Evolutionary conservation across 2,329 filamentous ascomycete species (phyloP).

Genomic region (Xylariaceae sp.): DNA sequence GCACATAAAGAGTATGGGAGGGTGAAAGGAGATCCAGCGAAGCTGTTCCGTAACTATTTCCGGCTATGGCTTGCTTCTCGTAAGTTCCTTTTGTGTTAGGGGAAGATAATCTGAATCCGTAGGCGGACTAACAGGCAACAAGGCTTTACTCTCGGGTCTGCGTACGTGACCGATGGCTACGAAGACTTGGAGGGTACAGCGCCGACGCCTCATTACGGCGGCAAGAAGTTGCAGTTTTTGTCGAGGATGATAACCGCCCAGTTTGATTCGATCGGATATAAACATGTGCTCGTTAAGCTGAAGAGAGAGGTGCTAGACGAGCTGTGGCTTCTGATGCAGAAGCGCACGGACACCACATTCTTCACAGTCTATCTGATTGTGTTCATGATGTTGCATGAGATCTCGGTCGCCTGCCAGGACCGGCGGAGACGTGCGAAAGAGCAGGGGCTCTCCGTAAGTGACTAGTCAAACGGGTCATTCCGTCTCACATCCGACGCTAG

Average conservation of each 20-base stretch:
- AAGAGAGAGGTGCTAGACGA: constrained; percentile 27
- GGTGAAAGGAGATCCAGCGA: constrained; percentile 27
- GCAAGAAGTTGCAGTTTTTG: constrained; percentile 32
- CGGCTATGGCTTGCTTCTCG: constrained; percentile 44
- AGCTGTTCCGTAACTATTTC: constrained; percentile 39
- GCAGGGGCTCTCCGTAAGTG: constrained; percentile 30
- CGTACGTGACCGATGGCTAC: constrained; percentile 36
- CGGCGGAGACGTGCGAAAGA: constrained; percentile 38
- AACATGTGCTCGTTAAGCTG: constrained; percentile 19
- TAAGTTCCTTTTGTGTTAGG: constrained; percentile 31
- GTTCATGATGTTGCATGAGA: constrained; percentile 35
- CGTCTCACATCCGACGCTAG: background rate
- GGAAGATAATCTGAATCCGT: background rate
- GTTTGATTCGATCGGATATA: constrained; percentile 30
- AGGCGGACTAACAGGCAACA: background rate
- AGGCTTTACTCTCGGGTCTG: constrained; percentile 44
- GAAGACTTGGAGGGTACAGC: constrained; percentile 34
- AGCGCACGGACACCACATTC: constrained; percentile 27
- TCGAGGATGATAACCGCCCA: constrained; percentile 32
- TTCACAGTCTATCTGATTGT: constrained; percentile 30
- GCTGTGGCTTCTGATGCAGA: constrained; percentile 28
- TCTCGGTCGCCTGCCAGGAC: constrained; percentile 29
- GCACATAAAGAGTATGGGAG: constrained; percentile 9
- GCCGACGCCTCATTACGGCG: constrained; percentile 19
- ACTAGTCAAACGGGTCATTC: constrained; percentile 2